phyloP scores from a whole-genome alignment of 495 filamentous ascomycete genomes.

The Penicillium mononematosum region DNA sequence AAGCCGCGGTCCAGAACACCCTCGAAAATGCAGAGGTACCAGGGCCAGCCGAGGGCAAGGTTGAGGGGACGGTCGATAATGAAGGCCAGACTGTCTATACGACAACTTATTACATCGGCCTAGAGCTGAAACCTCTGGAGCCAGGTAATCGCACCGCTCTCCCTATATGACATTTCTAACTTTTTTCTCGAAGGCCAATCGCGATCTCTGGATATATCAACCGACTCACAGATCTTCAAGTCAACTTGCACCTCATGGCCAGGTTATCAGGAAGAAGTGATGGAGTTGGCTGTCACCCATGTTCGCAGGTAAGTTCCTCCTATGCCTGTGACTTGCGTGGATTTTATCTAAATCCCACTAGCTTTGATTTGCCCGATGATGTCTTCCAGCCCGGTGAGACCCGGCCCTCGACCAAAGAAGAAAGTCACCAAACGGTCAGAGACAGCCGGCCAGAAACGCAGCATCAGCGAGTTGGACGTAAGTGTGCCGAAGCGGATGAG shows the following conservation, averaged over 20 bases:
- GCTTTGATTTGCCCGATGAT: slow-evolving; percentile 83
- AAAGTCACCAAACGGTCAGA: slow-evolving; percentile 53
- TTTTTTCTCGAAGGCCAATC: slow-evolving; percentile 40
- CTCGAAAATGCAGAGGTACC: slow-evolving; percentile 46
- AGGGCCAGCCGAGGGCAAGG: slow-evolving; percentile 39
- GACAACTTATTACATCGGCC: slow-evolving; percentile 83
- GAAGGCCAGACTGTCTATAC: slow-evolving; percentile 64
- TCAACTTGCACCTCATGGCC: slow-evolving; percentile 63
- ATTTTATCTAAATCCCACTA: slow-evolving; percentile 35
- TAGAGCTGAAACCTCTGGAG: slow-evolving; percentile 56
- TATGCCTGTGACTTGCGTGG: neutral
- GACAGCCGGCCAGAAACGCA: slow-evolving; percentile 40
- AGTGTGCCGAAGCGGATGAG: slow-evolving; percentile 35
- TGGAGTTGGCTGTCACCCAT: slow-evolving; percentile 69
- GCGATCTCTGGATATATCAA: slow-evolving; percentile 62
- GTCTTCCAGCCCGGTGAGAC: slow-evolving; percentile 81
- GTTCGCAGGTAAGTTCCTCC: slow-evolving; percentile 65
- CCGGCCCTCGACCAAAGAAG: slow-evolving; percentile 58
- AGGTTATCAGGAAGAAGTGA: slow-evolving; percentile 61
- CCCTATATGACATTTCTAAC: slow-evolving; percentile 23
- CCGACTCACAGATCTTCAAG: slow-evolving; percentile 73
- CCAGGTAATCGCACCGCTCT: slow-evolving; percentile 27
- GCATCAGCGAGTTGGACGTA: slow-evolving; percentile 49
- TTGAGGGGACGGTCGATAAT: slow-evolving; percentile 21
- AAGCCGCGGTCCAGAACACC: slow-evolving; percentile 48